Evolutionary conservation across 2,329 filamentous ascomycete species (phyloP).

Genomic region (Xylaria sp.): DNA sequence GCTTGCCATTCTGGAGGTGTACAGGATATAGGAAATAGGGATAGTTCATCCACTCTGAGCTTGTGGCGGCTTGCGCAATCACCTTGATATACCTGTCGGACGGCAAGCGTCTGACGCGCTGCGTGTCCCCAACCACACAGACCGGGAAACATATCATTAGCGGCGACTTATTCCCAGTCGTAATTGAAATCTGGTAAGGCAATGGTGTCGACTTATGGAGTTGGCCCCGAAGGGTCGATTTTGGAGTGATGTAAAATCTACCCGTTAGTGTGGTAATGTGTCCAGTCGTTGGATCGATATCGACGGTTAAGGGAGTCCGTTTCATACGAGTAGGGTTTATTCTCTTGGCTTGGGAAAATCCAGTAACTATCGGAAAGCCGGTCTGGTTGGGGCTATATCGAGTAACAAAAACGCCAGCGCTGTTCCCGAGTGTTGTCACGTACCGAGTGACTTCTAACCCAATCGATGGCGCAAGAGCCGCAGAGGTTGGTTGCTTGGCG

Average conservation of each 20-base stretch:
- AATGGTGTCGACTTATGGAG: conserved; percentile 13
- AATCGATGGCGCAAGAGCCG: conserved; percentile 31
- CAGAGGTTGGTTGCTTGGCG: conserved; percentile 27
- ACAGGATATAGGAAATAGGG: conserved; percentile 17
- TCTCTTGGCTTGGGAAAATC: conserved; percentile 5
- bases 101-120: conserved; percentile 45
- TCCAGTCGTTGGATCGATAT: conserved; percentile 3
- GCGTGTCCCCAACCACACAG: conserved; percentile 40
- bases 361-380: conserved; percentile 4
- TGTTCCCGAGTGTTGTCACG: conserved; percentile 36
- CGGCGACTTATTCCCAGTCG: conserved; percentile 38
- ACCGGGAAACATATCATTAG: conserved; percentile 43
- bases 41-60: conserved; percentile 16
- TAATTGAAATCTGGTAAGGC: conserved; percentile 45
- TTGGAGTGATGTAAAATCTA: conserved; percentile 10
- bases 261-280: conserved; percentile 3
- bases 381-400: conserved; percentile 13
- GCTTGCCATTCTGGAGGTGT: not conserved
- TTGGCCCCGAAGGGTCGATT: not conserved
- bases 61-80: conserved; percentile 35
- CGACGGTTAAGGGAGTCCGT: not conserved
- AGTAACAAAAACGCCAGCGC: conserved; percentile 14
- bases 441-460: conserved; percentile 38
- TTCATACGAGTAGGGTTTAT: not conserved
- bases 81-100: conserved; percentile 50